Evolutionary conservation across 441 rosid species (phyloP).

Genomic region (Theobroma grandiflorum): DNA sequence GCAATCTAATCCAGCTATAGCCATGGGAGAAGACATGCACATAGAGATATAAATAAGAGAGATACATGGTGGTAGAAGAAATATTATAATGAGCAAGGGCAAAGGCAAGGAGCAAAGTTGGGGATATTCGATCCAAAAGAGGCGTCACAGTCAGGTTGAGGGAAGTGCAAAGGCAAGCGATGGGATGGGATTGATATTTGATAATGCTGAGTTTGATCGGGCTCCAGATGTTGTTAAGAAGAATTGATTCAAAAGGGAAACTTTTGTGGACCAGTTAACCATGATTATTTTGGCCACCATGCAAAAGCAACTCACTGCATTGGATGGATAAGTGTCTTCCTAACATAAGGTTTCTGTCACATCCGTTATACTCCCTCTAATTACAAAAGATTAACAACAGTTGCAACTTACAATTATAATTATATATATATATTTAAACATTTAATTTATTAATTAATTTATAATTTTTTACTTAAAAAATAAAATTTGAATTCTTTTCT

Average conservation of each 20-base stretch:
- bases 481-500: too few species aligned
- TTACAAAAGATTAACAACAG: background rate
- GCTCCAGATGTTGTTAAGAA: conserved; percentile 32
- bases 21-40: too few species aligned
- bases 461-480: too few species aligned
- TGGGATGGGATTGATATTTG: conserved; percentile 29
- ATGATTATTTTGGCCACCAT: conserved; percentile 44
- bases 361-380: background rate
- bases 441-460: too few species aligned
- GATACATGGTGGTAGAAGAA: too few species aligned
- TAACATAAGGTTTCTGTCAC: conserved; percentile 17
- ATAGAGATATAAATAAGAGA: too few species aligned
- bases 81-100: too few species aligned
- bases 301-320: conserved; percentile 41
- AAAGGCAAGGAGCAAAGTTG: too few species aligned
- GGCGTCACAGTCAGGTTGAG: conserved; percentile 35
- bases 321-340: conserved; percentile 36
- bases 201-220: conserved; percentile 27
- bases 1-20: too few species aligned
- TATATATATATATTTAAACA: too few species aligned
- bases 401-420: background rate
- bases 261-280: conserved; percentile 44
- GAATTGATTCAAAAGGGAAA: conserved; percentile 28
- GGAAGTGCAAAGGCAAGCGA: conserved; percentile 38
- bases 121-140: conserved; percentile 18